Base-by-base conservation (phyloP, 2,329 filamentous ascomycete species). In the Apiospora arundinis region DNA sequence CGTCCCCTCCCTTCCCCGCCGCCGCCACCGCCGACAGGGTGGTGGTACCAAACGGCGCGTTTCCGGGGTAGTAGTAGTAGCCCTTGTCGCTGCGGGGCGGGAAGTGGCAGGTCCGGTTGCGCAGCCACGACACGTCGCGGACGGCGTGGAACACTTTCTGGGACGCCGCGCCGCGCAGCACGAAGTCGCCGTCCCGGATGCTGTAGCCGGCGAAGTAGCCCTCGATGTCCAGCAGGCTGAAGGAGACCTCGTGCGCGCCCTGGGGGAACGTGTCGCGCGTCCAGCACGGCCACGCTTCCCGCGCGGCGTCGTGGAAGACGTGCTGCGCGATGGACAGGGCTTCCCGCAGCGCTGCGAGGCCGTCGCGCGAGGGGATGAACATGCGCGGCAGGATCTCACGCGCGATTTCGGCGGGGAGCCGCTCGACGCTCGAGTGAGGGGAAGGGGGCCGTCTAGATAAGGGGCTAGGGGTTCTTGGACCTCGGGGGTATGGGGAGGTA, bases 221-320 rank as follows among this genome's bases (percentile, higher is more conserved):
- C 28, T 9, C 1, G 7, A 60, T 16, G 18, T 60, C 52, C 16
- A 1, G 1, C 16, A 7, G 7, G 28, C 52, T 12, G 52, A 60
- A 60, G 6, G 52, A 60, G 16, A 60, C 28, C 18, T 60, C 52
- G 52, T 60, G 52, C 52, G 52, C 52, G 52, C 52, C 52, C 8
- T 60, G 52, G 16, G 52, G 52, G 52, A 60, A 60, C 2, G 8
- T 28, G 2, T 2, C 18, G 6, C 11, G 28, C 16, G 52, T 37
- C 52, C 52, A 60, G 18, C 1, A 0, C 16, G 52, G 52, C 52
- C 28, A 60, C 18, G 8, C 3, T 16, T 60, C 52, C 16, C n/a
- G 28, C 7, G 28, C 28, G 7, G 52, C 52, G 52, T 11, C 16
- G 52, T 60, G 37, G 28, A 60, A 37, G 28, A 14, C 28, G 1